Conservation (phyloP, 371 early-diverging fungal genomes). For the Saksenaea oblongispora region DNA sequence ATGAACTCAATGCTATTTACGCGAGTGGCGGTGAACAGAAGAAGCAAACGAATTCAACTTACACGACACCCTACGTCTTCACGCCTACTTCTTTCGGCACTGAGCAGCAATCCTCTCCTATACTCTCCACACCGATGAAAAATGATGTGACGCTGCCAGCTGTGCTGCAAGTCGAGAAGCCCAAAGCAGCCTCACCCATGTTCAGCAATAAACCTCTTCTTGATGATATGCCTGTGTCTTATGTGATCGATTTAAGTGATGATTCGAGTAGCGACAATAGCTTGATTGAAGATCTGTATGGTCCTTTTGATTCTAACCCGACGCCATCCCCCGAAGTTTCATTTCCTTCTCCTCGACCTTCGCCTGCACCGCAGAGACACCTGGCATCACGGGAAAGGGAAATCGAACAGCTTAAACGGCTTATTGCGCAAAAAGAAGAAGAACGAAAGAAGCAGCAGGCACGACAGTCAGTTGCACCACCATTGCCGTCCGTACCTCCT, state of each 20-base stretch:
- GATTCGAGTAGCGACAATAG: not conserved
- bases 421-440: conserved; percentile 13
- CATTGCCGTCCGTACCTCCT: not conserved
- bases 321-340: not conserved
- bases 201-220: not conserved
- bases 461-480: not conserved
- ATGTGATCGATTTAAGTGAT: not conserved
- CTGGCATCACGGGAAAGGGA: conserved; percentile 6
- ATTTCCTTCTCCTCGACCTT: conserved; percentile 3
- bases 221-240: not conserved
- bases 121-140: not conserved
- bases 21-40: not conserved
- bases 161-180: not conserved
- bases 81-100: not conserved
- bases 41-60: not conserved
- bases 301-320: conserved; percentile 4
- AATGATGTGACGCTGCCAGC: not conserved
- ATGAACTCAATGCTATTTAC: conserved; percentile 1
- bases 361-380: not conserved
- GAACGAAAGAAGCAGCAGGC: conserved; percentile 1
- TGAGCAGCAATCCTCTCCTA: not conserved
- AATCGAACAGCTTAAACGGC: conserved; percentile 5
- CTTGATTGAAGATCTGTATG: conserved; percentile 15
- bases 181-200: not conserved
- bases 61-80: not conserved